Evolutionary conservation across 352 stramenopile species (phyloP), one percentile per base, ranked within the genome.

Genomic region (Phytophthora aleatoria): DNA sequence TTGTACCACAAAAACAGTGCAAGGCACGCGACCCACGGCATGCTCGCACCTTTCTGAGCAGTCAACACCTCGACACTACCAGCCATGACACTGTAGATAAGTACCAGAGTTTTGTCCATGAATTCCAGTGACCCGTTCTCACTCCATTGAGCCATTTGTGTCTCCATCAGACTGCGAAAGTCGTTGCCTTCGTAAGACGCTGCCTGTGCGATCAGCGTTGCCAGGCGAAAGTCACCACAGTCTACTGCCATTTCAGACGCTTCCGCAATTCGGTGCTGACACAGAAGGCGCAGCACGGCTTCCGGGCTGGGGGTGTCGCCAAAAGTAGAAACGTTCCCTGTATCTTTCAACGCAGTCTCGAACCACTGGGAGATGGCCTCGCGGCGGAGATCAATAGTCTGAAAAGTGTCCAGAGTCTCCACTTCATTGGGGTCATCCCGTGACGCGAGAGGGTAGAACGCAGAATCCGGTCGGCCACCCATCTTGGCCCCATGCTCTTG

Each of bases 281-380:
- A 81, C 28, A 88, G 41, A 56, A 88, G 64, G 33, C 51, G 63
- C 2, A 88, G 61, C 20, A 88, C 71, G 16, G 51, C 63, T 49
- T 79, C 56, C 15, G 67, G 58, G 5, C 52, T 81, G 16, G 76
- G 54, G 36, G 28, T 56, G 16, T 15, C 15, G 39, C 63, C 59
- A 53, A 50, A 64, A 61, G 27, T 49, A 35, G 35, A 47, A 26
- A n/a, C 24, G 20, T 26, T 35, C 12, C 50, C 53, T 12, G 50
- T 48, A 54, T 65, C 50, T 36, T 66, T 57, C 27, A 90, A 47
- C 1, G 83, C 79, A 26, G 63, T 53, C 63, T 92, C 84, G 54
- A 94, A 89, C 86, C 86, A 94, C 44, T 77, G 85, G 3, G 84
- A 90, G 15, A 92, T 87, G 0, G 82, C 81, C 54, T 92, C 81